A percentile compares a stretch with the other conserved stretches of the same genome.
Conservation (phyloP, 192 early-diverging fungal genomes). For the Coemansia sp. region DNA sequence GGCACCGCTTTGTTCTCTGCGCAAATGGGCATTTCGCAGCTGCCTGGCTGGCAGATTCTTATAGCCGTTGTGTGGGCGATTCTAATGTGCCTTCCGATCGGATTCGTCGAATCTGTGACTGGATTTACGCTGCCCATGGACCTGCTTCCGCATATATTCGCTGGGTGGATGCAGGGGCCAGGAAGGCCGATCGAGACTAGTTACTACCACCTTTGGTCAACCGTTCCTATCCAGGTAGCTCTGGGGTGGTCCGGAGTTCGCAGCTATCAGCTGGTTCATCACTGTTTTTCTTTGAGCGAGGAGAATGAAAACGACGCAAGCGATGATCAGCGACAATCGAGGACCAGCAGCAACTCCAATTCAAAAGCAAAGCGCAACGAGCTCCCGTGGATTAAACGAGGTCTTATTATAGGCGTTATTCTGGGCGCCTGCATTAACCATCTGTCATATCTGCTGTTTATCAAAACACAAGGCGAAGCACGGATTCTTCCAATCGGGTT, state of each 20-base stretch:
- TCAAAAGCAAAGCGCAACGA: neutral
- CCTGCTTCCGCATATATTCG: constrained; percentile 45
- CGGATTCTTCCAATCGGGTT: constrained; percentile 6
- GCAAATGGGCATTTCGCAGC: constrained; percentile 36
- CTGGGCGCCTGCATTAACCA: constrained; percentile 52
- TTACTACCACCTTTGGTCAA: constrained; percentile 53
- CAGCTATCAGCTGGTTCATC: constrained; percentile 43
- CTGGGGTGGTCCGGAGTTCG: constrained; percentile 51
- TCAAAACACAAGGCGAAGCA: constrained; percentile 13
- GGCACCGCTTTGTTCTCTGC: constrained; percentile 37
- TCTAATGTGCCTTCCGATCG: constrained; percentile 36
- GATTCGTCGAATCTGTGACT: constrained; percentile 46
- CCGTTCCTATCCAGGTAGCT: constrained; percentile 41
- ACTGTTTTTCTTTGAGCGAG: constrained; percentile 15
- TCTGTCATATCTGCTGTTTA: constrained; percentile 24
- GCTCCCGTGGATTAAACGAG: constrained; percentile 48
- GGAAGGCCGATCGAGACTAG: constrained; percentile 49
- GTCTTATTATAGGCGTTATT: constrained; percentile 38
- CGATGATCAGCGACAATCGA: neutral
- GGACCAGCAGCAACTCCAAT: neutral
- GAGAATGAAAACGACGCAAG: neutral
- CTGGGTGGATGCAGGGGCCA: constrained; percentile 44
- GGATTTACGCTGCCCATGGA: constrained; percentile 51
- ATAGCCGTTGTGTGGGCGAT: constrained; percentile 41
- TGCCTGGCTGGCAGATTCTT: constrained; percentile 46